These are phyloP conservation scores for Oryza officinalis DNA, from an alignment of 176 grass and related monocot species.

Conservation along the genomic window DNA sequence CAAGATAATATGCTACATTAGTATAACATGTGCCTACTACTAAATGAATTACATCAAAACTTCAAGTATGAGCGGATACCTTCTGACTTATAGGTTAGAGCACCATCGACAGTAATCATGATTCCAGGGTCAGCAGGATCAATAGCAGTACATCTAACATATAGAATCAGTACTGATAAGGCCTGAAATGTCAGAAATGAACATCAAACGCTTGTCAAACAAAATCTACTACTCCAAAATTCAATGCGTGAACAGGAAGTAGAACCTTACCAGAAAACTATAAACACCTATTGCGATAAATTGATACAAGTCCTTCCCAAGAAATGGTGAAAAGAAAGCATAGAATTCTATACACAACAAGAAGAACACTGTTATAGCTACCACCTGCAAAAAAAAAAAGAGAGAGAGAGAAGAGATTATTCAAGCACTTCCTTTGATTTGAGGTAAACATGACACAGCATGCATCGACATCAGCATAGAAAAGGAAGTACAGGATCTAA, in stretches of 20 bases:
- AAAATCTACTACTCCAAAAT: neutral
- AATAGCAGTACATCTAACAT: slow-evolving; percentile 90
- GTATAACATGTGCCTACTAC: slow-evolving; percentile 22
- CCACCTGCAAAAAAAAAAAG: slow-evolving; percentile 56
- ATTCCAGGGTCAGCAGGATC: slow-evolving; percentile 97
- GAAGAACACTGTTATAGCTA: slow-evolving; percentile 96
- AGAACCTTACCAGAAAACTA: slow-evolving; percentile 76
- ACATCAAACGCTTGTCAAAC: slow-evolving; percentile 28
- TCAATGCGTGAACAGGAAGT: neutral
- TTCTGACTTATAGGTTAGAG: slow-evolving; percentile 65
- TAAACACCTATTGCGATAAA: slow-evolving; percentile 76
- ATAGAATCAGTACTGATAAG: slow-evolving; percentile 80
- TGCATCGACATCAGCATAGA: neutral
- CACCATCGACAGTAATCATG: slow-evolving; percentile 60
- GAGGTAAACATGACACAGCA: neutral
- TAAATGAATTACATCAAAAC: slow-evolving; percentile 35
- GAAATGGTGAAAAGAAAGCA: slow-evolving; percentile 97
- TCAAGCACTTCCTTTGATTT: neutral
- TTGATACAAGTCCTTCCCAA: slow-evolving; percentile 68
- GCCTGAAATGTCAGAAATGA: slow-evolving; percentile 57
- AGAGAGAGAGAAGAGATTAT: neutral
- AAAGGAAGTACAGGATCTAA: slow-evolving; percentile 25
- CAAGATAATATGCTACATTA: slow-evolving; percentile 43
- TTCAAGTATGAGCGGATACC: slow-evolving; percentile 42
- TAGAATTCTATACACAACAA: slow-evolving; percentile 95